A percentile compares a stretch with the other conserved stretches of the same genome.
phyloP scores from a whole-genome alignment of 345 rosid species.

The Pistacia integerrima region DNA sequence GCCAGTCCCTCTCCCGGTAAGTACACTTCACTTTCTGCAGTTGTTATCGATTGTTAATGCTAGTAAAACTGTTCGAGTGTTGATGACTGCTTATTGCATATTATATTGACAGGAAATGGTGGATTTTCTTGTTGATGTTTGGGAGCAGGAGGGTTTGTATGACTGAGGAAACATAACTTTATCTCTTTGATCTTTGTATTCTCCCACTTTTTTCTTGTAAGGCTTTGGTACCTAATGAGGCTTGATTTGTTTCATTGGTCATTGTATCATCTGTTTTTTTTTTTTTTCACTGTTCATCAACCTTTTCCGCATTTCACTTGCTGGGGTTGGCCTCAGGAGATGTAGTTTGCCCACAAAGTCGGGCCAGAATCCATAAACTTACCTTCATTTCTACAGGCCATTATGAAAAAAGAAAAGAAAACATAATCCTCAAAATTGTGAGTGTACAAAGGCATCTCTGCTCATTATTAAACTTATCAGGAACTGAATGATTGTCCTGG shows the following conservation, averaged over 20 bases:
- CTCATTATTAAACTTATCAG: not conserved
- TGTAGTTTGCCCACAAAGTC: not conserved
- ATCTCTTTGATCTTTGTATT: not conserved
- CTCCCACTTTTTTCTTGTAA: not conserved
- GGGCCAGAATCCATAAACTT: too few relatives aligned
- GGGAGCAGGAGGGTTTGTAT: slow-evolving; percentile 66
- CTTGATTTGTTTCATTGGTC: not conserved
- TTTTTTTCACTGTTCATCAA: not conserved
- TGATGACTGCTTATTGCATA: slow-evolving; percentile 6
- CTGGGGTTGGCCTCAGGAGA: not conserved
- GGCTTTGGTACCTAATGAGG: not conserved
- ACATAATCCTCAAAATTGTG: too few relatives aligned
- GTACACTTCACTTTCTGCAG: slow-evolving; percentile 18
- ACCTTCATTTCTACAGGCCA: too few relatives aligned
- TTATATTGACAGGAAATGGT: slow-evolving; percentile 59
- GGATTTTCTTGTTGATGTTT: slow-evolving; percentile 59
- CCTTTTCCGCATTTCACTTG: not conserved
- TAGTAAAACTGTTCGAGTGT: not conserved
- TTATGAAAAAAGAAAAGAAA: too few relatives aligned
- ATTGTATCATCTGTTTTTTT: not conserved
- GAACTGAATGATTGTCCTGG: not conserved
- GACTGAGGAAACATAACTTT: slow-evolving; percentile 29
- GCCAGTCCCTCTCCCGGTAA: slow-evolving; percentile 75
- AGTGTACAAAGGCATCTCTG: not conserved
- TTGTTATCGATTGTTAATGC: not conserved